Percentiles rank a stretch among this genome's conserved stretches.
These are phyloP conservation scores for Trichophyton mentagrophytes DNA, from an alignment of 2,329 filamentous ascomycete genomes.

Conservation along the genomic window DNA sequence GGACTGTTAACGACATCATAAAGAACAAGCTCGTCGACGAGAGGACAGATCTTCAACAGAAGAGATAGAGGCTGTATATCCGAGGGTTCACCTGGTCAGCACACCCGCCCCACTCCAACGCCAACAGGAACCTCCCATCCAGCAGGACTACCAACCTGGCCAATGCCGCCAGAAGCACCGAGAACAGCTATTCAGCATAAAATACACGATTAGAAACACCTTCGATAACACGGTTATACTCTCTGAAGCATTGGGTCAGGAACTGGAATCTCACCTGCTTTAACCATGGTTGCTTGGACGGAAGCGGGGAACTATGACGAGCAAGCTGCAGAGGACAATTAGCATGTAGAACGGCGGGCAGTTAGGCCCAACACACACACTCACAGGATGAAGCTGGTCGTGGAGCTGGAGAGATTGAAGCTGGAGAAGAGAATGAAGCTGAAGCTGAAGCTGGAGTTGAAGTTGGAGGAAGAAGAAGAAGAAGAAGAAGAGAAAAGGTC, in stretches of 20 bases:
- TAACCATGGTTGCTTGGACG: slow-evolving; percentile 33
- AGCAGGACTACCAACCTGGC: slow-evolving; percentile 55
- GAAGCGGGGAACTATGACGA: slow-evolving; percentile 6
- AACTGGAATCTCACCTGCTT: slow-evolving; percentile 26
- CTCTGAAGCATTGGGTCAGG: neutral
- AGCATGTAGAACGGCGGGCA: neutral
- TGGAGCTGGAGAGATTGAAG: neutral
- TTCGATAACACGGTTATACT: neutral
- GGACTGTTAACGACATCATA: slow-evolving; percentile 99
- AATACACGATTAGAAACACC: neutral
- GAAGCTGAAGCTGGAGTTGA: neutral
- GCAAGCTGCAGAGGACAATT: neutral
- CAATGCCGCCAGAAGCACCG: slow-evolving; percentile 96
- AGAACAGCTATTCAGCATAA: slow-evolving; percentile 53
- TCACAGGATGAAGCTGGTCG: neutral
- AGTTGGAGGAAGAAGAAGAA: neutral
- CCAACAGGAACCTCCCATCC: neutral
- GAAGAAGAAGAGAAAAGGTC: slow-evolving; percentile 1
- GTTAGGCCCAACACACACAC: neutral
- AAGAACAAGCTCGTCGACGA: slow-evolving; percentile 82
- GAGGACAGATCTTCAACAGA: slow-evolving; percentile 79
- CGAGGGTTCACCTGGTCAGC: neutral
- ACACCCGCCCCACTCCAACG: neutral
- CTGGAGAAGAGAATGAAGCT: slow-evolving; percentile 6
- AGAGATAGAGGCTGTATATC: slow-evolving; percentile 72